Evolutionary conservation across 2,329 filamentous ascomycete species (phyloP), one percentile per base, ranked within the genome.

Genomic region (Hirsutella thompsonii): DNA sequence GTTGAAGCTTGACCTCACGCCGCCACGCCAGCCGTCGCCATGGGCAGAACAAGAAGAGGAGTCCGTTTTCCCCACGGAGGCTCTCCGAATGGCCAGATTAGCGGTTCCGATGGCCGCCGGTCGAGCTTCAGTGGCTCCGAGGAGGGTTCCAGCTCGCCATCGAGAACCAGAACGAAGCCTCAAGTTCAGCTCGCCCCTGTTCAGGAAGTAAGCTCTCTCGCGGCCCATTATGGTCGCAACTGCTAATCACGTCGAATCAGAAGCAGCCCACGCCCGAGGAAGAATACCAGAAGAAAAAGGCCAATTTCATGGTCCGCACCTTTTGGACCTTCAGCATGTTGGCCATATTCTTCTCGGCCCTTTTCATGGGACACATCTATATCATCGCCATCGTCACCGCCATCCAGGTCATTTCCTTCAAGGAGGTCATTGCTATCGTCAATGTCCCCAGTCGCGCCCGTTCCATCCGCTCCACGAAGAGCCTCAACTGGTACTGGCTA

Each of bases 261-360:
- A 71, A 69, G 51, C 55, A 61, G 10, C 53, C 63, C 8, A 55
- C 60, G 29, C 52, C 59, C 43, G 61, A 66, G 36, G 61, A 68
- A 46, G 92, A 95, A 47, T 95, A 93, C 61, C 88, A 96, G 59
- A 96, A 96, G 77, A 98, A 98, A 67, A 95, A 94, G 69, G 83
- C 88, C 62, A 94, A 92, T 61, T 96, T 98, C 69, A 84, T 95
- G 56, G 94, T 88, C 32, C 81, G 92, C 55, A 90, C 90, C 41
- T 87, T 95, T 71, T 98, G 92, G 92, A 95, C 87, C 3, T 81
- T 98, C 49, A 81, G 94, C 65, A 98, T 98, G 92, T 94, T 98
- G 53, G 83, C 71, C 41, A 75, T 79, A 55, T 98, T 98, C 74
- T 95, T 96, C 64, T 74, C 77, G 43, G 79, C 86, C 49, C 83